These are phyloP conservation scores for Lasiosphaeria ovina DNA, from an alignment of 495 filamentous ascomycete species.

Conservation along the genomic window DNA sequence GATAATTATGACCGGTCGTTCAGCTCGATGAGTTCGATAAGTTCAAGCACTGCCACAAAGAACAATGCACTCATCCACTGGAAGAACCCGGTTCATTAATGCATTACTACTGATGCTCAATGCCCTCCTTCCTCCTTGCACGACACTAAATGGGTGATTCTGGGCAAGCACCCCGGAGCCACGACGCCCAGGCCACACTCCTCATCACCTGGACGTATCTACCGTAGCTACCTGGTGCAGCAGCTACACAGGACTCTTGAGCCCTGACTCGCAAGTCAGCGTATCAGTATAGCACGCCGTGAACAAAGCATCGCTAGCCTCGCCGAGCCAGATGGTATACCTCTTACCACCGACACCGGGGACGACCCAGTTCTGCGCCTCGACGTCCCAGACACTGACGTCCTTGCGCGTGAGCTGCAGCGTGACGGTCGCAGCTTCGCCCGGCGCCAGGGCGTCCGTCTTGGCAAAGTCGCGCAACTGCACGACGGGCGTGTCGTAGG, in stretches of 20 bases:
- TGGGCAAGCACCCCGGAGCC: too few species aligned
- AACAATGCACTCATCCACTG: too few species aligned
- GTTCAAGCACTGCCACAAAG: too few species aligned
- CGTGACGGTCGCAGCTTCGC: conserved; percentile 48
- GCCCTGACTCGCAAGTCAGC: conserved; percentile 34
- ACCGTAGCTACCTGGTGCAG: neutral
- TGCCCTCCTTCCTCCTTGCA: too few species aligned
- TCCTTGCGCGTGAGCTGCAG: conserved; percentile 64
- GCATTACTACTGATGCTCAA: too few species aligned
- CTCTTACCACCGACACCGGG: conserved; percentile 27
- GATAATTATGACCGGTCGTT: too few species aligned
- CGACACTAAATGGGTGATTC: too few species aligned
- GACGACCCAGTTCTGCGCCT: conserved; percentile 67
- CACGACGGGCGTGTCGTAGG: conserved; percentile 48
- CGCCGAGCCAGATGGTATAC: conserved; percentile 44
- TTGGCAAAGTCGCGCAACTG: conserved; percentile 86
- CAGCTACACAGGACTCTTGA: conserved; percentile 29
- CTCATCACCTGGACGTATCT: neutral
- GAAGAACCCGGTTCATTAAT: too few species aligned
- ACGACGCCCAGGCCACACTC: neutral
- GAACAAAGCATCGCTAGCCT: conserved; percentile 41
- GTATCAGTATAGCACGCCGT: conserved; percentile 39
- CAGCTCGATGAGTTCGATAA: too few species aligned
- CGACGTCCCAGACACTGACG: conserved; percentile 72
- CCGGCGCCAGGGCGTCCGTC: conserved; percentile 51